Base-by-base conservation (phyloP, 2,329 filamentous ascomycete genomes). In the Phoma sp. region DNA sequence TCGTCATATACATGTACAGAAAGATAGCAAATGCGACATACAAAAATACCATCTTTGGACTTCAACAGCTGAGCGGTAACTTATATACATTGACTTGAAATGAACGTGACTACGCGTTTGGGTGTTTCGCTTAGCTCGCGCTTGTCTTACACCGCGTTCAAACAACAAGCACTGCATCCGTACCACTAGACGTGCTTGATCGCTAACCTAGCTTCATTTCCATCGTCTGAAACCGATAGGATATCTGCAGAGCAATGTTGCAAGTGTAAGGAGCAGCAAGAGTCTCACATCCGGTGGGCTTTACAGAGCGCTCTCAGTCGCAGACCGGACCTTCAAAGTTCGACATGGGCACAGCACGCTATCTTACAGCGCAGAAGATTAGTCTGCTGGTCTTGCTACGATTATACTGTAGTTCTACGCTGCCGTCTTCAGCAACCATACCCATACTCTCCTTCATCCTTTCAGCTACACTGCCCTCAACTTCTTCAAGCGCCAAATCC, bases 351-450 rank as follows among this genome's bases (percentile, higher is more conserved):
- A 96, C 93, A 88, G 84, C 88, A 66, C 89, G 90, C 52, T 96
- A 89, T 74, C 83, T 98, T 38, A 96, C 91, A n/a, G 91, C 93
- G 11, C 88, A 91, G 63, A 96, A 95, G 72, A 84, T 98, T 62
- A 88, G 89, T 68, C 82, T 97, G 20, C 83, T 98, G 49, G 85
- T 87, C 48, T 84, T 99, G 47, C 84, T 95, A 46, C 86, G 92
- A 65, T 82, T 97, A 47, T 98, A 99, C 75, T 85, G 86, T 30
- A 87, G 90, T 60, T 87, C 86, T 18, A 79, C 82, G 2, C 83
- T 93, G 14, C 88, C 89, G 2, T 86, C 84, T 56, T 81, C 84
- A 42, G 87, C 89, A n/a, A 87, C 88, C 20, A 83, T 93, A 36
- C 83, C 89, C 12, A 81, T 96, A 26, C 82, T 96, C 17, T 90